Conservation (phyloP, 345 rosid species). For the Brassica juncea region DNA sequence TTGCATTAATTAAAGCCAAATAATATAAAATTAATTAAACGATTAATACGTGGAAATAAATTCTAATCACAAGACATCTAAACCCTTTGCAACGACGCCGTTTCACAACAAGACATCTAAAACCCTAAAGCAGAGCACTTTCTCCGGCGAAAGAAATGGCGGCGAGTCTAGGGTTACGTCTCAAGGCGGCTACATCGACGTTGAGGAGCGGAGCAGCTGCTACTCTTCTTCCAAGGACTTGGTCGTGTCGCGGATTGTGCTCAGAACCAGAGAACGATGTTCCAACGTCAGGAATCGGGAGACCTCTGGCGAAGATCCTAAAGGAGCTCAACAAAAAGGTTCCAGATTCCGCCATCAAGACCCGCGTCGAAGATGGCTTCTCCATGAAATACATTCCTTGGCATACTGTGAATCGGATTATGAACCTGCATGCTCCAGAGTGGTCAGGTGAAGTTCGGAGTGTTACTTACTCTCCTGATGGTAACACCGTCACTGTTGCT, state of each 20-base stretch:
- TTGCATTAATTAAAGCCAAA: background rate
- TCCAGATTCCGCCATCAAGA: slow-evolving; percentile 60
- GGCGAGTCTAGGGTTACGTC: slow-evolving; percentile 32
- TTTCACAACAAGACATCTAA: background rate
- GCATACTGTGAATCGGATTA: slow-evolving; percentile 76
- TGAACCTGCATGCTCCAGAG: slow-evolving; percentile 83
- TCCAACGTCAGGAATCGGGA: slow-evolving; percentile 67
- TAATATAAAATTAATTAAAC: too few relatives aligned
- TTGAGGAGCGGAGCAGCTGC: slow-evolving; percentile 23
- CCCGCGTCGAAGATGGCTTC: slow-evolving; percentile 63
- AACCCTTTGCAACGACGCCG: background rate
- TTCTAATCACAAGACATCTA: background rate
- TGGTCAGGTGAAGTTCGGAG: slow-evolving; percentile 93
- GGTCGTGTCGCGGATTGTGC: slow-evolving; percentile 30
- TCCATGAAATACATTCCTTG: slow-evolving; percentile 76
- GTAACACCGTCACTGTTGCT: slow-evolving; percentile 72
- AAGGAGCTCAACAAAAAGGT: slow-evolving; percentile 78
- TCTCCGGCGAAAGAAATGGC: slow-evolving; percentile 34
- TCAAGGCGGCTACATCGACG: slow-evolving; percentile 25
- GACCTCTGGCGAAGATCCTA: slow-evolving; percentile 70
- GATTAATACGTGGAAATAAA: background rate
- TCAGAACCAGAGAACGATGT: slow-evolving; percentile 42
- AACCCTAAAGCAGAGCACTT: background rate
- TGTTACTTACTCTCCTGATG: slow-evolving; percentile 74
- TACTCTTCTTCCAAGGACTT: background rate